A percentile compares a stretch with the other conserved stretches of the same genome.
Evolutionary conservation across 306 rosid species (phyloP).

Genomic region (Abrus precatorius): DNA sequence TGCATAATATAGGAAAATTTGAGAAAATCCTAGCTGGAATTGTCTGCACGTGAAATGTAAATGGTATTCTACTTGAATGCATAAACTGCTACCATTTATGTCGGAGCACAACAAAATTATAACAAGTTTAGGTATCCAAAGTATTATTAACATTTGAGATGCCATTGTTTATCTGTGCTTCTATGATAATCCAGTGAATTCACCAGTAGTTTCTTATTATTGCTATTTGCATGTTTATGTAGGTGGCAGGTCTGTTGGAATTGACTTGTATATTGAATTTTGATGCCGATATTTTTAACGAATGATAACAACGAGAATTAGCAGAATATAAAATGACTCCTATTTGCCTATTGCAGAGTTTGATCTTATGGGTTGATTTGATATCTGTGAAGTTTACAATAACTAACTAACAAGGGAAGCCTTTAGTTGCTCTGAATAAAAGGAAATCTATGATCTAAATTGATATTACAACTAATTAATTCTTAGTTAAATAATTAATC

Average conservation of each 20-base stretch:
- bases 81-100: constrained; percentile 23
- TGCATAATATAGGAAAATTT: constrained; percentile 9
- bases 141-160: background rate
- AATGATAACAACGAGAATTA: constrained; percentile 18
- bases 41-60: background rate
- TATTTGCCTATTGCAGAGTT: background rate
- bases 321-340: background rate
- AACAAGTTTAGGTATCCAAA: background rate
- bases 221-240: background rate
- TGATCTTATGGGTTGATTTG: constrained; percentile 7
- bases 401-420: background rate
- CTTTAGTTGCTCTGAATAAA: constrained; percentile 8
- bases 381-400: background rate
- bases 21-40: constrained; percentile 33
- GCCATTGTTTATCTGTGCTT: background rate
- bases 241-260: constrained; percentile 18
- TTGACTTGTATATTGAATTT: constrained; percentile 5
- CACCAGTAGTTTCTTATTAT: background rate
- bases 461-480: background rate
- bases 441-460: background rate
- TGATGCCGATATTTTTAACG: constrained; percentile 5
- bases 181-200: constrained; percentile 5
- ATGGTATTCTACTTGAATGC: background rate
- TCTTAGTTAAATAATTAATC: background rate
- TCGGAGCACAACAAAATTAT: background rate